Evolutionary conservation across 257 asterid genomes (phyloP).

Genomic region (Coffea eugenioides): DNA sequence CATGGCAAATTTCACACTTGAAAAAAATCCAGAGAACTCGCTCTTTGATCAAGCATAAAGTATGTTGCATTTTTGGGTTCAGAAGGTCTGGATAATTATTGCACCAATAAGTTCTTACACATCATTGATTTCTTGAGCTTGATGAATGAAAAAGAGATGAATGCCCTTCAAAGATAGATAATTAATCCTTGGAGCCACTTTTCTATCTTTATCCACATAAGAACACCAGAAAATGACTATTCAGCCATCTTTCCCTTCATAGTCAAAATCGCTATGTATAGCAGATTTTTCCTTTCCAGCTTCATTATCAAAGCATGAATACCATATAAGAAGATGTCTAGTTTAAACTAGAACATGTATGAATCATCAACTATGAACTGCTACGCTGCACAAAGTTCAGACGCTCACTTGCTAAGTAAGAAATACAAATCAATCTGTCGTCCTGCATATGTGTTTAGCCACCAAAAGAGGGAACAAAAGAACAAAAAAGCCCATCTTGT

Average conservation of each 20-base stretch:
- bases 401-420: not conserved
- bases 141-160: not conserved
- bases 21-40: not conserved
- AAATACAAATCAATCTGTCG: not conserved
- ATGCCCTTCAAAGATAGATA: not conserved
- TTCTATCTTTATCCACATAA: not conserved
- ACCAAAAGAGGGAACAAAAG: not conserved
- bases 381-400: not conserved
- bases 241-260: not conserved
- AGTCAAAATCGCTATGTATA: not conserved
- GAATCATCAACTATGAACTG: not conserved
- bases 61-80: not conserved
- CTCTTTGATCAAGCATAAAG: not conserved
- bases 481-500: not conserved
- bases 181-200: not conserved
- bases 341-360: not conserved
- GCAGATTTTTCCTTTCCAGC: not conserved
- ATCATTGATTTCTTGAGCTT: not conserved
- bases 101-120: not conserved
- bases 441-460: not conserved
- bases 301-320: not conserved
- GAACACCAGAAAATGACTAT: not conserved
- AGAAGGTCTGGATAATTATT: not conserved
- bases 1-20: not conserved
- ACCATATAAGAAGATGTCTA: not conserved